Evolutionary conservation across 140 eudicot species (phyloP).

Genomic region (Anethum foeniculum): DNA sequence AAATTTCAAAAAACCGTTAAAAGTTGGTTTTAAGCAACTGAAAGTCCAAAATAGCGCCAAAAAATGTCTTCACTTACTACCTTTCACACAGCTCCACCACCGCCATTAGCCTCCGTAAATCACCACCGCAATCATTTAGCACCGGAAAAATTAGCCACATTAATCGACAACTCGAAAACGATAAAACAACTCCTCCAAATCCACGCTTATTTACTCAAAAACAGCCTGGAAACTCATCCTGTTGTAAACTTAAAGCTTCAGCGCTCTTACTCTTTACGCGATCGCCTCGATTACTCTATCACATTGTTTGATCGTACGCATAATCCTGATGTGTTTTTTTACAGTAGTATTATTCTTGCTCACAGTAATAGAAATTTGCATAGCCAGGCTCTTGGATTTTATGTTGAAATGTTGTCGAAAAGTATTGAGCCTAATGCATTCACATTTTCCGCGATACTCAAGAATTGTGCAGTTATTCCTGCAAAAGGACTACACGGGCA

Average conservation of each 20-base stretch:
- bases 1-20: not conserved
- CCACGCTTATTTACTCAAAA: slow-evolving; percentile 67
- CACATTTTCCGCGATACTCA: slow-evolving; percentile 53
- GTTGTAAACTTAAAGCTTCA: slow-evolving; percentile 69
- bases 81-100: slow-evolving; percentile 19
- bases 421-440: slow-evolving; percentile 57
- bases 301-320: slow-evolving; percentile 42
- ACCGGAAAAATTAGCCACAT: slow-evolving; percentile 43
- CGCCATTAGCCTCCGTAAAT: slow-evolving; percentile 8
- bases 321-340: slow-evolving; percentile 53
- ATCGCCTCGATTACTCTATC: slow-evolving; percentile 41
- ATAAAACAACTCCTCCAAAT: slow-evolving; percentile 45
- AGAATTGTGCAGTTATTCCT: slow-evolving; percentile 24
- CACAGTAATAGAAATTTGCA: slow-evolving; percentile 30
- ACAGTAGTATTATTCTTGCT: slow-evolving; percentile 61
- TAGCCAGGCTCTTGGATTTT: slow-evolving; percentile 29
- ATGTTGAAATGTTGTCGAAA: slow-evolving; percentile 48
- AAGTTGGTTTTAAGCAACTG: not conserved
- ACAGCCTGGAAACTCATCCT: slow-evolving; percentile 49
- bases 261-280: slow-evolving; percentile 55
- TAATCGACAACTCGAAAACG: slow-evolving; percentile 48
- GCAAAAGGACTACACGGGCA: slow-evolving; percentile 57
- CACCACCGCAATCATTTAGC: slow-evolving; percentile 23
- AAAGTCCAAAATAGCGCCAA: not conserved
- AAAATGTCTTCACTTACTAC: slow-evolving; percentile 25